Evolutionary conservation across 805 yeast genomes (phyloP).

Genomic region (Starmerella vaccinii): DNA sequence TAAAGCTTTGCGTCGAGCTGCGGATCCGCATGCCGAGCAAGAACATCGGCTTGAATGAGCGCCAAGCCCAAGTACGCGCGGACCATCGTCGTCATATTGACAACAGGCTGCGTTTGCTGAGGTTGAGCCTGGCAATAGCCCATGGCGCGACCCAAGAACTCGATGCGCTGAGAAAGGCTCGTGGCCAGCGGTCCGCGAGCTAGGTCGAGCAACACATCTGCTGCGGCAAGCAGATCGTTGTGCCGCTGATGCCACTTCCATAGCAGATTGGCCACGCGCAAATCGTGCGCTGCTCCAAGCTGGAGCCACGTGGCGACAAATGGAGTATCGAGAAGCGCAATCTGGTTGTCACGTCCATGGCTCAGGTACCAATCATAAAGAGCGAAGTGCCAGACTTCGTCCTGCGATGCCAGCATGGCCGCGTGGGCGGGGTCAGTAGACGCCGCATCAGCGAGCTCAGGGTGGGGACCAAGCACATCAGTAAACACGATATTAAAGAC

Average conservation of each 20-base stretch:
- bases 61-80: conserved; percentile 81
- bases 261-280: conserved; percentile 67
- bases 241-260: conserved; percentile 85
- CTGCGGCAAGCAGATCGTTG: conserved; percentile 72
- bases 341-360: conserved; percentile 64
- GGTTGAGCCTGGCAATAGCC: conserved; percentile 85
- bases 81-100: conserved; percentile 55
- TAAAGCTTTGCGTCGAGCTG: conserved; percentile 55
- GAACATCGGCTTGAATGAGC: conserved; percentile 63
- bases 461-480: conserved; percentile 46
- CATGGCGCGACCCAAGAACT: conserved; percentile 79
- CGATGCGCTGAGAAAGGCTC: conserved; percentile 63
- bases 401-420: conserved; percentile 61
- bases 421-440: conserved; percentile 57
- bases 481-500: conserved; percentile 65
- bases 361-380: conserved; percentile 85
- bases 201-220: conserved; percentile 61
- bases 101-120: conserved; percentile 62
- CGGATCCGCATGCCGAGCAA: conserved; percentile 33
- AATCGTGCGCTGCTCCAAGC: conserved; percentile 38
- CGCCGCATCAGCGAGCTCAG: conserved; percentile 44
- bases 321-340: conserved; percentile 72
- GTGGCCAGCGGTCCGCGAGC: conserved; percentile 64
- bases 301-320: conserved; percentile 68
- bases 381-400: conserved; percentile 81